Percentiles rank a stretch among this genome's conserved stretches.
Conservation (phyloP, 345 rosid genomes). For the Crucihimalaya himalaica region DNA sequence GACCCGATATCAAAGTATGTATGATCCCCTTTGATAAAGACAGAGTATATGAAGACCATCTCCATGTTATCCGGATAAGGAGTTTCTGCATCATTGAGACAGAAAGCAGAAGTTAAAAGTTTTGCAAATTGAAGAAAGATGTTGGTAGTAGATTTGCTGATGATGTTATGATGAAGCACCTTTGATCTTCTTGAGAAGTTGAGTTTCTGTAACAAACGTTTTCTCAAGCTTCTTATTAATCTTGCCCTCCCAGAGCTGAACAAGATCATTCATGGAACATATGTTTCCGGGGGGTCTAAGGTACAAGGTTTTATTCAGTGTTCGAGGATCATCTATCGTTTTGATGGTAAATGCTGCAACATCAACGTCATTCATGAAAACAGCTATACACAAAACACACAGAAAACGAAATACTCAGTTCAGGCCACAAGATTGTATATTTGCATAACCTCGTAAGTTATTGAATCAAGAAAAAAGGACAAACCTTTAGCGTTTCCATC, state of each 20-base stretch:
- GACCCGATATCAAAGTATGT: slow-evolving; percentile 68
- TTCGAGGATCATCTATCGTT: slow-evolving; percentile 66
- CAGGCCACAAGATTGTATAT: slow-evolving; percentile 1
- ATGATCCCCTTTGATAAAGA: slow-evolving; percentile 69
- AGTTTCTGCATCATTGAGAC: slow-evolving; percentile 49
- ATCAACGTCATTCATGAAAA: slow-evolving; percentile 50
- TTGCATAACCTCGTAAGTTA: neutral
- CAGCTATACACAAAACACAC: slow-evolving; percentile 20
- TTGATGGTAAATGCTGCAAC: slow-evolving; percentile 58
- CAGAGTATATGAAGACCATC: slow-evolving; percentile 56
- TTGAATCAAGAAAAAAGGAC: neutral
- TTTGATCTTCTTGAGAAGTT: slow-evolving; percentile 57
- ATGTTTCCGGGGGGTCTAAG: slow-evolving; percentile 55
- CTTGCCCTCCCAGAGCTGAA: slow-evolving; percentile 65
- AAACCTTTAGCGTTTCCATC: slow-evolving; percentile 72
- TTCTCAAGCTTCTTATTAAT: slow-evolving; percentile 60
- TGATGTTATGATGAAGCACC: slow-evolving; percentile 41
- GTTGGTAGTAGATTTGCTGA: neutral
- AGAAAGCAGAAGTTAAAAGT: neutral
- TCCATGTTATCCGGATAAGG: slow-evolving; percentile 58
- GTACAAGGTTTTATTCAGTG: slow-evolving; percentile 62
- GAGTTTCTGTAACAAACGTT: slow-evolving; percentile 49
- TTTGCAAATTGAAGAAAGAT: neutral
- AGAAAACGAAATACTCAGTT: neutral
- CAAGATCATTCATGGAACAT: slow-evolving; percentile 61